Evolutionary conservation across 345 rosid genomes (phyloP).

Genomic region (Citrus reticulata): DNA sequence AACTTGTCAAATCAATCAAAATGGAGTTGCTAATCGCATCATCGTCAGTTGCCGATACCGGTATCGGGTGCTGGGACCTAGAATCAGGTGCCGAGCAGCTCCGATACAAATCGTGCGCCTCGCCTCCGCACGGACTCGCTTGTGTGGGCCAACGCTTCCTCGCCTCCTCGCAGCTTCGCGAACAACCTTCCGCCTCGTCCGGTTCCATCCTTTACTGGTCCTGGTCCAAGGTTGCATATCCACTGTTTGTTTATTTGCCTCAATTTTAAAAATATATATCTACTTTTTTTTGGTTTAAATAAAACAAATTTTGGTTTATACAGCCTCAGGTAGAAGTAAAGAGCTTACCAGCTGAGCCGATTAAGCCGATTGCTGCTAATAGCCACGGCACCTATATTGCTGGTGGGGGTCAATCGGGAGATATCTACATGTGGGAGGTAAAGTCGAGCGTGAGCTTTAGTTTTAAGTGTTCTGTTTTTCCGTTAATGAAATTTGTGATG

Average conservation of each 20-base stretch:
- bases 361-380: slow-evolving; percentile 60
- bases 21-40: slow-evolving; percentile 55
- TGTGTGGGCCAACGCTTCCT: slow-evolving; percentile 57
- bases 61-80: slow-evolving; percentile 81
- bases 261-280: not conserved
- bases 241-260: slow-evolving; percentile 16
- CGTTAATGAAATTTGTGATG: not conserved
- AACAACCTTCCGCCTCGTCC: slow-evolving; percentile 45
- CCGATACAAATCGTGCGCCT: slow-evolving; percentile 67
- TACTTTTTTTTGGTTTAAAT: not conserved
- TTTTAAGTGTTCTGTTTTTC: not conserved
- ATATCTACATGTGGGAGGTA: slow-evolving; percentile 85
- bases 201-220: slow-evolving; percentile 74
- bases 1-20: not conserved
- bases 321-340: slow-evolving; percentile 80
- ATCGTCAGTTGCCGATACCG: slow-evolving; percentile 64
- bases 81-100: slow-evolving; percentile 53
- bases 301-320: not conserved
- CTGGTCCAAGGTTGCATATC: slow-evolving; percentile 50
- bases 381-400: slow-evolving; percentile 70
- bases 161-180: slow-evolving; percentile 74
- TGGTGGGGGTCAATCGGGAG: slow-evolving; percentile 79
- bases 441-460: not conserved
- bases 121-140: slow-evolving; percentile 64
- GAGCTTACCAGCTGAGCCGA: slow-evolving; percentile 77